These are phyloP conservation scores for Kodamaea lidongshanica DNA, from an alignment of 805 yeast genomes.

Conservation along the genomic window DNA sequence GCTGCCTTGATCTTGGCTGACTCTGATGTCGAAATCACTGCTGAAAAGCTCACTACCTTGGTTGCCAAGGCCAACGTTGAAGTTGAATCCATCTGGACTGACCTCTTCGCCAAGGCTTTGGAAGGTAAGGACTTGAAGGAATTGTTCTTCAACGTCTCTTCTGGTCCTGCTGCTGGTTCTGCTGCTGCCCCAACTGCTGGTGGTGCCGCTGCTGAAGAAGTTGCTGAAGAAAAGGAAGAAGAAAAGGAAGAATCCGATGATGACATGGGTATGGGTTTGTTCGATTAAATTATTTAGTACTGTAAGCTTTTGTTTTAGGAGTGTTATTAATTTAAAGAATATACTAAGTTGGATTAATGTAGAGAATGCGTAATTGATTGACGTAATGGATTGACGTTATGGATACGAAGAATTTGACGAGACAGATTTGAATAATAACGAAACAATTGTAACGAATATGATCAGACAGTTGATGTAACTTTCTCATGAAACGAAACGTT, in stretches of 20 bases:
- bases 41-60: conserved; percentile 41
- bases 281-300: conserved; percentile 26
- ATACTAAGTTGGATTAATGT: conserved; percentile 6
- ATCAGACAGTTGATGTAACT: no score
- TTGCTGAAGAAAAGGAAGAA: conserved; percentile 25
- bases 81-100: conserved; percentile 43
- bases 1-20: conserved; percentile 48
- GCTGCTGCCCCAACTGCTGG: conserved; percentile 32
- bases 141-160: conserved; percentile 43
- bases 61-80: conserved; percentile 38
- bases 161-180: conserved; percentile 41
- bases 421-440: no score
- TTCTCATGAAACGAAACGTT: no score
- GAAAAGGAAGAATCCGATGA: conserved; percentile 31
- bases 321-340: no score
- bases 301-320: conserved; percentile 3
- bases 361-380: no score
- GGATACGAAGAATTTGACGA: no score
- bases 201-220: conserved; percentile 31
- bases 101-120: conserved; percentile 43
- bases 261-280: conserved; percentile 43
- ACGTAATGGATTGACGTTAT: no score
- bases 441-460: no score
- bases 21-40: conserved; percentile 40
- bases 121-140: conserved; percentile 44